phyloP scores from a whole-genome alignment of 164 flowering plant species.

The Vitis rupestris region DNA sequence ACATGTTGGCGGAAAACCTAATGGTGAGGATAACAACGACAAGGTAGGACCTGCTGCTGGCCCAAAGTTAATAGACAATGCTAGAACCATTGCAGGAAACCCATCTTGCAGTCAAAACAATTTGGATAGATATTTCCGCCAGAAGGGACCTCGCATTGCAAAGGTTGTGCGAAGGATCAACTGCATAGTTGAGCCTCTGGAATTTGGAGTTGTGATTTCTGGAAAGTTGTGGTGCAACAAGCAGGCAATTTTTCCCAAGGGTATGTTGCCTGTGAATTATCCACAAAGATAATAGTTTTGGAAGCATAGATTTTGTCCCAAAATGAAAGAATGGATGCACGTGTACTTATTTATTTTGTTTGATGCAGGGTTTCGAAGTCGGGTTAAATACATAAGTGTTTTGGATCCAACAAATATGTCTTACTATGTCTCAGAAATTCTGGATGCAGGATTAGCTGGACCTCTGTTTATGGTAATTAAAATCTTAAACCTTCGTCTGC shows the following conservation, averaged over 20 bases:
- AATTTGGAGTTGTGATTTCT: conserved; percentile 60
- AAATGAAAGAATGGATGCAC: background rate
- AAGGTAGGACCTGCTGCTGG: conserved; percentile 23
- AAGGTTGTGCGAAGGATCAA: conserved; percentile 80
- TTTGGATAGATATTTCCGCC: conserved; percentile 53
- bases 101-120: conserved; percentile 44
- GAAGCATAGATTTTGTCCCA: background rate
- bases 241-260: conserved; percentile 83
- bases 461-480: conserved; percentile 86
- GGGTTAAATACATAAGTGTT: conserved; percentile 72
- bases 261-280: conserved; percentile 34
- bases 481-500: background rate
- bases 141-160: conserved; percentile 94
- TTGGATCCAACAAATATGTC: conserved; percentile 71
- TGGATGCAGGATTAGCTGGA: conserved; percentile 62
- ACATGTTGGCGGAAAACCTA: conserved; percentile 22
- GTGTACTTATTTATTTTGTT: conserved; percentile 14
- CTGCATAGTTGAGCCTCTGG: conserved; percentile 79
- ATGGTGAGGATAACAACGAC: conserved; percentile 28
- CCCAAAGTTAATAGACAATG: conserved; percentile 27
- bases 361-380: conserved; percentile 82
- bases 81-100: conserved; percentile 23
- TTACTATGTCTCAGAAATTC: conserved; percentile 80
- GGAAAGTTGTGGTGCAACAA: conserved; percentile 80
- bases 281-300: background rate